These are phyloP conservation scores for Fonsecaea erecta DNA, from an alignment of 2,329 filamentous ascomycete genomes.

Conservation along the genomic window DNA sequence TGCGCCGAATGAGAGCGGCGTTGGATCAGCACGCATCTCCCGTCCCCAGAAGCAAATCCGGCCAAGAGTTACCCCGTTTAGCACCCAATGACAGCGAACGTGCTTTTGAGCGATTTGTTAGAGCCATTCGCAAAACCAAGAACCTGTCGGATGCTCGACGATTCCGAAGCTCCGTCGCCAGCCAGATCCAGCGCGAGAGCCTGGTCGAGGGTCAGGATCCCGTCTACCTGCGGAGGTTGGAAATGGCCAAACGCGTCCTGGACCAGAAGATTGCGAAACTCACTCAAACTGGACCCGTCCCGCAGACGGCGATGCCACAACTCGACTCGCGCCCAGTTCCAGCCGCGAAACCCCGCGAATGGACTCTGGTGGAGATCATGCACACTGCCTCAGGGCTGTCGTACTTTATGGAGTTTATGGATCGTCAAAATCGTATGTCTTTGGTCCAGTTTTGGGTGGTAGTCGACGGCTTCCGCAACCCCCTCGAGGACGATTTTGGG, in stretches of 20 bases:
- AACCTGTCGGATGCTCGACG: conserved; percentile 91
- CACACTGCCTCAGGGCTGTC: conserved; percentile 88
- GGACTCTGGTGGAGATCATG: conserved; percentile 80
- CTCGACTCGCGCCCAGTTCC: conserved; percentile 43
- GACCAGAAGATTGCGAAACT: conserved; percentile 88
- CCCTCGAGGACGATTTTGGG: conserved; percentile 81
- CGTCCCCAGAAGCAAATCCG: conserved; percentile 67
- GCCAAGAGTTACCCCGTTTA: conserved; percentile 78
- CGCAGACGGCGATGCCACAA: conserved; percentile 35
- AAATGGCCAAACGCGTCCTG: conserved; percentile 85
- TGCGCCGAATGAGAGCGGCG: conserved; percentile 86
- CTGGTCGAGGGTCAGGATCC: conserved; percentile 78
- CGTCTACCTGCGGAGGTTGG: conserved; percentile 83
- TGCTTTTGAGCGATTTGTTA: conserved; percentile 91
- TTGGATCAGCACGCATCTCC: conserved; percentile 91
- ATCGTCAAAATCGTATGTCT: conserved; percentile 82
- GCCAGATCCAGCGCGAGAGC: conserved; percentile 85
- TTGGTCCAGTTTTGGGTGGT: conserved; percentile 98
- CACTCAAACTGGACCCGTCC: conserved; percentile 62
- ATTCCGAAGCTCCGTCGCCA: conserved; percentile 89
- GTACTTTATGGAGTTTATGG: conserved; percentile 99
- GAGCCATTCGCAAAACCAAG: conserved; percentile 83
- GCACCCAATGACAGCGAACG: conserved; percentile 82
- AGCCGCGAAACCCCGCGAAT: conserved; percentile 68
- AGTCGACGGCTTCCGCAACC: conserved; percentile 93